Evolutionary conservation across 2,329 filamentous ascomycete species (phyloP), one percentile per base, ranked within the genome.

Genomic region (Zymoseptoria tritici): DNA sequence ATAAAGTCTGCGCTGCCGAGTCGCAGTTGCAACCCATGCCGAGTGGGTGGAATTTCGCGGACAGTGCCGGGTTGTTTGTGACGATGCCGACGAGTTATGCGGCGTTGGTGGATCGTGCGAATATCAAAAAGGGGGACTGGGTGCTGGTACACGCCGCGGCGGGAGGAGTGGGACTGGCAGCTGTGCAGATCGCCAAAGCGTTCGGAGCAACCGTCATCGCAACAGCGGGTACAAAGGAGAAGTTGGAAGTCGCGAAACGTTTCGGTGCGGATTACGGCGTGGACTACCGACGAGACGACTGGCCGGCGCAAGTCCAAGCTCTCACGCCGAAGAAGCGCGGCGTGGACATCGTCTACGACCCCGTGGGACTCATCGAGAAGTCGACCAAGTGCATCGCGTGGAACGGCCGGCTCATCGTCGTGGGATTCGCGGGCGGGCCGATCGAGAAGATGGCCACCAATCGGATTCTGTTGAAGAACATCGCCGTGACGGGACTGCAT

Each of bases 391-490:
- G 93, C 77, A 90, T 88, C 3, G 89, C 91, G 3, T 97, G 91
- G 92, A 96, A 96, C 74, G 93, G 90, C 1, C 83, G 92, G 11
- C 81, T 97, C 58, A 77, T 97, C 51, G 85, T 97, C 4, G 87
- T 97, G 66, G 93, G 93, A 0, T 97, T 97, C 72, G 91, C 92
- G 0, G 89, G 86, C 0, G 90, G 90, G 0, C 81, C 80, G 55
- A 96, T 97, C 66, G 93, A 97, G 76, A 95, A 94, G 77, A 85
- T 97, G 50, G 89, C 91, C 11, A 85, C 95, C 79, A 97, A 97
- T 75, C 87, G 93, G 74, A 90, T 97, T 24, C 76, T 97, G 63
- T 77, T 97, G 67, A 97, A 97, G 82, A 97, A 97, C 73, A 93
- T 97, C 64, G 88, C 85, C 64, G 79, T 97, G 11, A 89, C 97